These are phyloP conservation scores for Mentha longifolia DNA, from an alignment of 257 asterid species.

Conservation along the genomic window DNA sequence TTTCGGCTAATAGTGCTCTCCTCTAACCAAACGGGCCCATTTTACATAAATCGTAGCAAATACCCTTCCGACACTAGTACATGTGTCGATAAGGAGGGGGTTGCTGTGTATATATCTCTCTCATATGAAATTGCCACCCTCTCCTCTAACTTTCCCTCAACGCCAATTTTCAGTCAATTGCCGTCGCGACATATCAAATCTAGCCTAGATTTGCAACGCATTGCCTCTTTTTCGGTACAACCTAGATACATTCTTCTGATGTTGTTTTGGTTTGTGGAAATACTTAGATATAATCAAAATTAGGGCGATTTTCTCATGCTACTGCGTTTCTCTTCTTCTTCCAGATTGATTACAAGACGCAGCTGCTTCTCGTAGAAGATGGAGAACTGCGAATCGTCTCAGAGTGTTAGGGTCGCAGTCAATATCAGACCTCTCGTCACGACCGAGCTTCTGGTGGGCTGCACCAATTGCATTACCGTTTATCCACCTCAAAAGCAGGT, in stretches of 20 bases:
- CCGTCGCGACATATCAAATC: background rate
- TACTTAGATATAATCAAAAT: background rate
- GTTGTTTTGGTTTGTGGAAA: background rate
- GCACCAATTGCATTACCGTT: constrained; percentile 84
- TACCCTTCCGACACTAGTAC: too few relatives aligned
- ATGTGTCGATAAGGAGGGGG: too few relatives aligned
- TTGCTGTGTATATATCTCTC: too few relatives aligned
- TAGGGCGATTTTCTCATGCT: constrained; percentile 21
- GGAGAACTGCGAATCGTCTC: constrained; percentile 68
- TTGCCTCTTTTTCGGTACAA: background rate
- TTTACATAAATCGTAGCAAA: too few relatives aligned
- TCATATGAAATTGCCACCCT: constrained; percentile 46
- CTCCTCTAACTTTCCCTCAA: background rate
- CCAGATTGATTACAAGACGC: constrained; percentile 37
- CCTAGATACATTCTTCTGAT: background rate
- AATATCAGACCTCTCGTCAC: constrained; percentile 88
- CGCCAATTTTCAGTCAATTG: background rate
- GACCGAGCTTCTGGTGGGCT: constrained; percentile 84
- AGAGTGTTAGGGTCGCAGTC: constrained; percentile 88
- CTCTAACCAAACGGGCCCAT: too few relatives aligned
- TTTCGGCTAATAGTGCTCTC: too few relatives aligned
- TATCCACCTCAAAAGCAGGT: constrained; percentile 87
- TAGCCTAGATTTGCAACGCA: constrained; percentile 9
- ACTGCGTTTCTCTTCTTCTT: background rate
- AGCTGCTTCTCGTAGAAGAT: constrained; percentile 40